These are phyloP conservation scores for Pelargonium fulgidum DNA, from an alignment of 441 rosid species.

Conservation along the genomic window DNA sequence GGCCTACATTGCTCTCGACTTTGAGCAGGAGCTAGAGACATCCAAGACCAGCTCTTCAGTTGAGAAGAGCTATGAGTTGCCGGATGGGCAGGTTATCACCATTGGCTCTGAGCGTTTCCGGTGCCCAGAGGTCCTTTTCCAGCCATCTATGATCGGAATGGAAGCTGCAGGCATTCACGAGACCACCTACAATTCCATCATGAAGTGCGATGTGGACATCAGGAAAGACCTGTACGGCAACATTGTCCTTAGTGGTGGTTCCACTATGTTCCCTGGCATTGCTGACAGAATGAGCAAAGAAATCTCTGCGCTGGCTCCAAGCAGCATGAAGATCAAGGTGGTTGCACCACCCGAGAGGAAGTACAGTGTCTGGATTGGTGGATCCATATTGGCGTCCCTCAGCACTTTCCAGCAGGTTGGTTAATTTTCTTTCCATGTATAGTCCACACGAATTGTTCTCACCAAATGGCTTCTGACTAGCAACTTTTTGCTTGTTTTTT, in stretches of 20 bases:
- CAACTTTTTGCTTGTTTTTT: too few relatives aligned
- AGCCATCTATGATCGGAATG: constrained; percentile 54
- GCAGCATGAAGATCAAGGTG: constrained; percentile 24
- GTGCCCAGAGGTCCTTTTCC: constrained; percentile 57
- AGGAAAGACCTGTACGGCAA: constrained; percentile 52
- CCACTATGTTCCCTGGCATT: constrained; percentile 55
- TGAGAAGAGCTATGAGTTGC: constrained; percentile 58
- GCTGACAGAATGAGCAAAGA: constrained; percentile 57
- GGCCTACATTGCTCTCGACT: constrained; percentile 55
- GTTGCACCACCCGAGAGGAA: constrained; percentile 75
- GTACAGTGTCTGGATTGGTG: constrained; percentile 78
- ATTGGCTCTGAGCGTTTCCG: constrained; percentile 63
- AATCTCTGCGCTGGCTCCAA: constrained; percentile 44
- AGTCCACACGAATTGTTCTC: too few relatives aligned
- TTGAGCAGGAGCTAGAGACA: constrained; percentile 59
- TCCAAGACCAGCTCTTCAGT: constrained; percentile 52
- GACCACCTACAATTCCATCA: constrained; percentile 34
- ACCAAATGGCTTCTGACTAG: too few relatives aligned
- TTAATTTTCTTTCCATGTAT: too few relatives aligned
- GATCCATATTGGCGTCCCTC: constrained; percentile 61
- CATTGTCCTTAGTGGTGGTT: constrained; percentile 55
- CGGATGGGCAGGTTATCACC: constrained; percentile 59
- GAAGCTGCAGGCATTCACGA: constrained; percentile 58
- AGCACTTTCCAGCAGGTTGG: constrained; percentile 64
- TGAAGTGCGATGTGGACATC: constrained; percentile 26